A percentile compares a stretch with the other conserved stretches of the same genome.
phyloP scores from a whole-genome alignment of 139 green algal genomes.

The Zygnema circumcarinatum region DNA sequence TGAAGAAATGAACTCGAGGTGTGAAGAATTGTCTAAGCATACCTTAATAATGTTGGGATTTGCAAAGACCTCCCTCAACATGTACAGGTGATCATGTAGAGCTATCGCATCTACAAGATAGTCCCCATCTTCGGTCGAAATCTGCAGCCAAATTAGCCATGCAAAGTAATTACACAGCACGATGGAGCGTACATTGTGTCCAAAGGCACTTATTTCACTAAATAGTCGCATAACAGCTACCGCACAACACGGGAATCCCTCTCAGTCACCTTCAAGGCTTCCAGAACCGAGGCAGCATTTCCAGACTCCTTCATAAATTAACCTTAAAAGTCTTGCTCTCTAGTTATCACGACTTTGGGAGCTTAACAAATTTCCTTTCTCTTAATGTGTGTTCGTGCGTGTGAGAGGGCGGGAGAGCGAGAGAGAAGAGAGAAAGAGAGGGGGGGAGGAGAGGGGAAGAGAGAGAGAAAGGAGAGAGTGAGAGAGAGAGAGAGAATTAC shows the following conservation, averaged over 20 bases:
- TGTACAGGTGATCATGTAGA: slow-evolving; percentile 47
- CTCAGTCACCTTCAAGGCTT: no score
- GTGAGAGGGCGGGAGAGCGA: background rate
- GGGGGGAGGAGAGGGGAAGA: no score
- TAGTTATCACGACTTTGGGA: background rate
- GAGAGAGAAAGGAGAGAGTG: background rate
- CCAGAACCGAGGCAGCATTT: background rate
- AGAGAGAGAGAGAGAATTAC: background rate
- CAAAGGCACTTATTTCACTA: background rate
- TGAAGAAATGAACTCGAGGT: no score
- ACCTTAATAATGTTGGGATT: slow-evolving; percentile 39
- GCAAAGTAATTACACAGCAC: background rate
- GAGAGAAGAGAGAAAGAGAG: no score
- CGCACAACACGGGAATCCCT: no score
- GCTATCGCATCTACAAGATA: slow-evolving; percentile 16
- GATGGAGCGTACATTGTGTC: background rate
- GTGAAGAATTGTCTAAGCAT: no score
- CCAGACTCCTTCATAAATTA: background rate
- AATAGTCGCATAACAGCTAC: background rate
- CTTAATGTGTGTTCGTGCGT: background rate
- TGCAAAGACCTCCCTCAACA: slow-evolving; percentile 34
- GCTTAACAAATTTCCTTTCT: background rate
- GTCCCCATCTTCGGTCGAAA: background rate
- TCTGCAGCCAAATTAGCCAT: slow-evolving; percentile 6
- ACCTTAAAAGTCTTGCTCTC: background rate